Base-by-base conservation (phyloP, 2,329 filamentous ascomycete genomes). In the Dactylellina leptospora region DNA sequence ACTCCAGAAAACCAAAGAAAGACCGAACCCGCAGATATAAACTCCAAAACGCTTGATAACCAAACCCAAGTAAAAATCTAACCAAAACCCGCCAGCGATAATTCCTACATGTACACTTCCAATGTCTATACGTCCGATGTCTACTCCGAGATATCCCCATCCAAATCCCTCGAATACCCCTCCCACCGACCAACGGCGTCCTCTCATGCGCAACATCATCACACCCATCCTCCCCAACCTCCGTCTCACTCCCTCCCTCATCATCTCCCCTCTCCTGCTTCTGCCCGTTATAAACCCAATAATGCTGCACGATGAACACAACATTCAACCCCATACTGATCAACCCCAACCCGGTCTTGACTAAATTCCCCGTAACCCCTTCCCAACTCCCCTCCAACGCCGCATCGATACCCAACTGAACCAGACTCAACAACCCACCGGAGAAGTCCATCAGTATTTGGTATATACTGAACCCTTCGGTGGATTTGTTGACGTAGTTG, bases 241-340 rank as follows among this genome's bases (percentile, higher is more conserved):
- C 45, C 10, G 10, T 40, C 1, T 9, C 23, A 9, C 13, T 33
- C 13, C 3, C 25, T 6, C 28, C 54, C 22, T 61, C 61, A 9
- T 47, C 55, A 33, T 48, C 44, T 16, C 51, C 61, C 18, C 44
- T 60, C 20, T 61, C 55, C 59, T 72, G 68, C 27, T 60, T 45
- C n/a, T 38, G 48, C 0, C 68, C 68, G 5, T 6, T 23, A 78
- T 96, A 97, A 18, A 96, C 79, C 33, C 93, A 82, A 77, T 93
- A 97, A 80, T 97, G 95, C 81, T 99, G 95, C 3, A 85, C 77
- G 55, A 97, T 89, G 78, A 97, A 97, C 51, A 96, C 83, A 28
- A 90, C 74, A 78, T 97, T 93, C 79, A 96, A 97, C 1, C 91
- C 79, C 76, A 97, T 89, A 66, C 88, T 92, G 47, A 96, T 86